Conservation (phyloP, 108 stramenopile genomes). For the Skeletonema grethae region DNA sequence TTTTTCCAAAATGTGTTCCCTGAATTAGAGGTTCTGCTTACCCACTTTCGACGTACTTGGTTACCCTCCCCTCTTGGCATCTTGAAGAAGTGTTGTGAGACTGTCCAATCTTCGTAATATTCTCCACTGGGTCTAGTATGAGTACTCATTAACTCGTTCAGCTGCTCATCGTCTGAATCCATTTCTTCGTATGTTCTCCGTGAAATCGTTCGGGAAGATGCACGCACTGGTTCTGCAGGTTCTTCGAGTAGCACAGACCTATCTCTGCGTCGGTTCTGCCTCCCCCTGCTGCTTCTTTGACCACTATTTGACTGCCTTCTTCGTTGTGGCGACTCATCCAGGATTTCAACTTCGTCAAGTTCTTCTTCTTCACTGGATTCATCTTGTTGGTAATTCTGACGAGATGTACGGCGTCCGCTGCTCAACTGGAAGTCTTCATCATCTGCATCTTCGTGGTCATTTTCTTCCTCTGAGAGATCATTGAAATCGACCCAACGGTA, state of each 20-base stretch:
- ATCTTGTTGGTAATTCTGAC: conserved; percentile 46
- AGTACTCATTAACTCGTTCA: conserved; percentile 64
- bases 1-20: conserved; percentile 61
- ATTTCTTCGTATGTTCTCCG: conserved; percentile 25
- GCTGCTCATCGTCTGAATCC: conserved; percentile 59
- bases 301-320: conserved; percentile 15
- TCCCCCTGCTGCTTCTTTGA: conserved; percentile 7
- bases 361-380: conserved; percentile 38
- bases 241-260: conserved; percentile 11
- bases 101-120: conserved; percentile 62
- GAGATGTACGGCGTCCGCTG: conserved; percentile 13
- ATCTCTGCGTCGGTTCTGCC: conserved; percentile 25
- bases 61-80: conserved; percentile 38
- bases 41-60: conserved; percentile 62
- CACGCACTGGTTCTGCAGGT: conserved; percentile 32
- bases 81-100: conserved; percentile 64
- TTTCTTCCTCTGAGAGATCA: conserved; percentile 55
- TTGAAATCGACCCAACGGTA: conserved; percentile 65
- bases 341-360: conserved; percentile 18
- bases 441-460: conserved; percentile 55
- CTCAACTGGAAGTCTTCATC: conserved; percentile 63
- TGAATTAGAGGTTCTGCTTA: conserved; percentile 58
- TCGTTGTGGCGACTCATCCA: conserved; percentile 8
- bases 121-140: conserved; percentile 76
- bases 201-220: conserved; percentile 36